phyloP scores from a whole-genome alignment of 176 grass and related monocot species.

The Eleusine coracana region DNA sequence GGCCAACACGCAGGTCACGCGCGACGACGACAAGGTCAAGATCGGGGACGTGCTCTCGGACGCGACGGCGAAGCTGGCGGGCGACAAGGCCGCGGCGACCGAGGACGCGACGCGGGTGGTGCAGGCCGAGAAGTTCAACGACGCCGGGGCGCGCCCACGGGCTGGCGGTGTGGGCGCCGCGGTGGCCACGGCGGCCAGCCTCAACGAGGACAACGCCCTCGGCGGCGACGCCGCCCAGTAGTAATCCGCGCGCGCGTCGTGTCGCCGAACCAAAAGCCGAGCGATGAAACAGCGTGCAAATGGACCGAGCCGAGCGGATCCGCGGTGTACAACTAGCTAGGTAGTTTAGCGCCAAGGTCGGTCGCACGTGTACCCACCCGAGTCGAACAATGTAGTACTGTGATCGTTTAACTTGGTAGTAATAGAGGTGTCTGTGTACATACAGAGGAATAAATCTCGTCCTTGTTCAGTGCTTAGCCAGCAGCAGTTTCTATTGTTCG shows the following conservation, averaged over 20 bases:
- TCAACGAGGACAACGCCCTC: constrained; percentile 47
- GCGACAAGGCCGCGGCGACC: constrained; percentile 44
- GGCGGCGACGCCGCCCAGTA: neutral
- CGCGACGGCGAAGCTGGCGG: constrained; percentile 50
- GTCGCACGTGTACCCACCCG: no score
- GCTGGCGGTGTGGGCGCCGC: constrained; percentile 52
- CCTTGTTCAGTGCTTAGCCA: no score
- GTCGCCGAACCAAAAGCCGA: no score
- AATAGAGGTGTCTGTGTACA: no score
- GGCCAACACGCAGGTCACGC: constrained; percentile 37
- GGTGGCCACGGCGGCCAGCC: constrained; percentile 58
- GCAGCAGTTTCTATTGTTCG: no score
- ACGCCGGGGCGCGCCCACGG: constrained; percentile 31
- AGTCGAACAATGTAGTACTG: no score
- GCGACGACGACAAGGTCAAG: constrained; percentile 63
- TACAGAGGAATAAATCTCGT: no score
- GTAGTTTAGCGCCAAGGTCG: no score
- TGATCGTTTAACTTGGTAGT: no score
- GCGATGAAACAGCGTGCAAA: no score
- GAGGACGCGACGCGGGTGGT: constrained; percentile 58
- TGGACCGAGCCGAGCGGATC: no score
- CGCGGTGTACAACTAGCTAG: no score
- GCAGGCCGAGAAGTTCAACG: constrained; percentile 55
- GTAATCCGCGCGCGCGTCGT: neutral
- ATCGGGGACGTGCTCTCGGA: constrained; percentile 61